phyloP scores from a whole-genome alignment of 345 rosid genomes.

The Erysimum cheiranthoides region DNA sequence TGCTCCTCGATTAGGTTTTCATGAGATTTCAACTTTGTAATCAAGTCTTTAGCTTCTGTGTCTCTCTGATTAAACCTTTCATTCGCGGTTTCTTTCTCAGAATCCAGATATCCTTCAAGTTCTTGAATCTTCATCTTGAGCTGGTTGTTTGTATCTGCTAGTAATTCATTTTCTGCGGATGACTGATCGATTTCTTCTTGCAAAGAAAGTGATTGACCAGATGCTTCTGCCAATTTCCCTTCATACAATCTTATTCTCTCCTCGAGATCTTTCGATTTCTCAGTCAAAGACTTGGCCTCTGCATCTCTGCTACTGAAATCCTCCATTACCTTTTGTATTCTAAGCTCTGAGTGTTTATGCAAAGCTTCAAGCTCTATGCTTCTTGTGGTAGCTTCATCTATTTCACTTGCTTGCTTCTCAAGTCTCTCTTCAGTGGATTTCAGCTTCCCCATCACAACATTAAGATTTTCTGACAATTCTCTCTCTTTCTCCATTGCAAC shows the following conservation, averaged over 20 bases:
- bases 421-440: slow-evolving; percentile 67
- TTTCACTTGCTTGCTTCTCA: slow-evolving; percentile 58
- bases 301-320: slow-evolving; percentile 60
- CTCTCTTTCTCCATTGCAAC: slow-evolving; percentile 62
- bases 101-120: slow-evolving; percentile 62
- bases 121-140: slow-evolving; percentile 74
- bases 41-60: slow-evolving; percentile 60
- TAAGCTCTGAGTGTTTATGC: slow-evolving; percentile 65
- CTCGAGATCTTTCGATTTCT: slow-evolving; percentile 63
- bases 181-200: slow-evolving; percentile 72
- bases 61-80: slow-evolving; percentile 58
- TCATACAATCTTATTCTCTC: slow-evolving; percentile 61
- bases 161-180: slow-evolving; percentile 61
- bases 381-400: slow-evolving; percentile 59
- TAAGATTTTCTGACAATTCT: slow-evolving; percentile 54
- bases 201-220: slow-evolving; percentile 57
- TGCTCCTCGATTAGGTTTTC: slow-evolving; percentile 58
- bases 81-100: slow-evolving; percentile 38
- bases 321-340: slow-evolving; percentile 59
- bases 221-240: slow-evolving; percentile 62
- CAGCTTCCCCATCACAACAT: slow-evolving; percentile 59
- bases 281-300: slow-evolving; percentile 63
- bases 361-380: slow-evolving; percentile 64
- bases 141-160: slow-evolving; percentile 69
- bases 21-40: slow-evolving; percentile 54